Evolutionary conservation across 1,139 yeast species (phyloP), one percentile per base, ranked within the genome.

Genomic region (Blastobotrys raffinosifermentans): DNA sequence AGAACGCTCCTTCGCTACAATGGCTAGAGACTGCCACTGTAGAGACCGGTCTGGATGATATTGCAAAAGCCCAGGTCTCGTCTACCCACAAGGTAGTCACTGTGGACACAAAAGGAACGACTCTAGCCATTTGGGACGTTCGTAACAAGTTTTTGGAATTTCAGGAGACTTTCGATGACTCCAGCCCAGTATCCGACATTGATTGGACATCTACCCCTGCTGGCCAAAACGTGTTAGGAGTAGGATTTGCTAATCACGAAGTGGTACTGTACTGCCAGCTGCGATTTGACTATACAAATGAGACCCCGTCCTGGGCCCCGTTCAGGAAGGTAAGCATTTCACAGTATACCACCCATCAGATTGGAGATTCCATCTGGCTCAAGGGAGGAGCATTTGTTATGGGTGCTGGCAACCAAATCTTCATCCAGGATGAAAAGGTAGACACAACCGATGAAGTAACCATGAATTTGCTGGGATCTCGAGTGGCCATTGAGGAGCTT

Each of bases 351-450:
- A 67, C 82, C 0, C 96, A 87, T 57, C 70, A 67, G 15, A 86
- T 89, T 45, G 96, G 95, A 4, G 96, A 89, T 56, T 81, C 93
- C 26, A 69, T 83, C 7, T 89, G 96, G 96, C 64, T 89, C 41
- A 70, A 73, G 39, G 77, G 80, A 48, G 95, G 94, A 1, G 73
- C 77, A 22, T 69, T 87, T 44, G 89, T 85, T 1, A 75, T 85
- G 40, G 96, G 93, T 4, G 72, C 93, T 15, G 96, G 97, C 1
- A 89, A 89, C 56, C 96, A 87, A 56, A 70, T 89, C 35, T 86
- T 83, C 51, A 72, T 87, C 35, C 85, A 83, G 44, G 94, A 86
- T 54, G 78, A 81, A 49, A 69, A 70, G 39, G 64, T 85, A 39
- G 79, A 85, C 61, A 61, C 72, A 14, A 64, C 64, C 33, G 80